These are phyloP conservation scores for Hibiscus trionum DNA, from an alignment of 345 rosid genomes.

Conservation along the genomic window DNA sequence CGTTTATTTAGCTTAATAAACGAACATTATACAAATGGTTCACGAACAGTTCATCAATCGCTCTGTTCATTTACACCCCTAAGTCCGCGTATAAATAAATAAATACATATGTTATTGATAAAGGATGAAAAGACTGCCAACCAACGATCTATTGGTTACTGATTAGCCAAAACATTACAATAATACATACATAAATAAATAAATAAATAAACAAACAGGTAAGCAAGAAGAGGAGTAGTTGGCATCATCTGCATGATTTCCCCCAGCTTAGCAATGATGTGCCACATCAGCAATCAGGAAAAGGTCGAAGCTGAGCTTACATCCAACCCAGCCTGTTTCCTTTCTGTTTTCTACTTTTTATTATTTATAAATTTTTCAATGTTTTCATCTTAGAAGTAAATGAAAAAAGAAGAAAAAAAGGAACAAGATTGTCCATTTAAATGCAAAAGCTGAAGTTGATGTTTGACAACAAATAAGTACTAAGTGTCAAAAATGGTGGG, in stretches of 20 bases:
- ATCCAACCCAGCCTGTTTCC: background rate
- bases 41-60: too few relatives aligned
- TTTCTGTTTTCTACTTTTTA: background rate
- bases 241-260: background rate
- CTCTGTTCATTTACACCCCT: too few relatives aligned
- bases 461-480: background rate
- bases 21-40: too few relatives aligned
- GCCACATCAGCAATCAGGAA: slow-evolving; percentile 3
- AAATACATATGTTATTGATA: too few relatives aligned
- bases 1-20: too few relatives aligned
- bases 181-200: too few relatives aligned
- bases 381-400: background rate
- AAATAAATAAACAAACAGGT: too few relatives aligned
- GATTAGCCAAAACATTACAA: too few relatives aligned
- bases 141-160: too few relatives aligned
- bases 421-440: background rate
- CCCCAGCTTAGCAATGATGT: background rate
- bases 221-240: too few relatives aligned
- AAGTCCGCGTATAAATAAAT: too few relatives aligned
- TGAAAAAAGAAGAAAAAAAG: background rate
- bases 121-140: too few relatives aligned
- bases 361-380: background rate
- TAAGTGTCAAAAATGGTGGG: background rate
- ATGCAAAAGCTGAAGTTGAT: slow-evolving; percentile 6
- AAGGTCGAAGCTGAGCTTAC: slow-evolving; percentile 1